phyloP scores from a whole-genome alignment of 2,329 filamentous ascomycete species.

The Colletotrichum sp. region DNA sequence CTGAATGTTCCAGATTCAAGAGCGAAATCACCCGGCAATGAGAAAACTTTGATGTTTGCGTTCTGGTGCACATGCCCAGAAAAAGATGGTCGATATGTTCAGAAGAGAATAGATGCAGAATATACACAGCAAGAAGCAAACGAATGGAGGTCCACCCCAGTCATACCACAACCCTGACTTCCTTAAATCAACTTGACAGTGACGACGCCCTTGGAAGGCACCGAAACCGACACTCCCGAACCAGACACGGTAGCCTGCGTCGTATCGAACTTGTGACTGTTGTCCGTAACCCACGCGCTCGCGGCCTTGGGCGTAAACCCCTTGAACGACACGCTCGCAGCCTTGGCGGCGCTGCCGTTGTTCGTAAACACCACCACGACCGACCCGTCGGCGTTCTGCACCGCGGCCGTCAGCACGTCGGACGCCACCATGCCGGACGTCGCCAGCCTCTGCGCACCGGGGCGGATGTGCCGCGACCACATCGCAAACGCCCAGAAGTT shows the following conservation, averaged over 20 bases:
- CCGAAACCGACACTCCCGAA: conserved; percentile 23
- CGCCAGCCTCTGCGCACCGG: conserved; percentile 36
- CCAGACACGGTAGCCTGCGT: conserved; percentile 20
- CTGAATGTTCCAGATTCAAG: neutral
- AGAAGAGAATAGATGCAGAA: neutral
- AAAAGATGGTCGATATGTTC: no score
- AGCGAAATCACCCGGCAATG: no score
- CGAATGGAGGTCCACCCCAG: neutral
- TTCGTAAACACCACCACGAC: conserved; percentile 40
- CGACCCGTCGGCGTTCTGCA: conserved; percentile 39
- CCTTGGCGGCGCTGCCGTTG: conserved; percentile 28
- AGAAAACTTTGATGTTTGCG: no score
- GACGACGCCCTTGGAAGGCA: conserved; percentile 26
- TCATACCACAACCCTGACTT: neutral
- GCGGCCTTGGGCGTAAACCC: conserved; percentile 29
- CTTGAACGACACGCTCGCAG: conserved; percentile 29
- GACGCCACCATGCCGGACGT: conserved; percentile 26
- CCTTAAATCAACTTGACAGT: conserved; percentile 24
- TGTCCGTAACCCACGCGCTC: conserved; percentile 40
- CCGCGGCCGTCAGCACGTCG: conserved; percentile 36
- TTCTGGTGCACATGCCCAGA: no score
- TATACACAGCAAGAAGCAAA: neutral
- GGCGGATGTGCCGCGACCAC: conserved; percentile 41
- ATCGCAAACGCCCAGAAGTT: conserved; percentile 46
- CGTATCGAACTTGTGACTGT: conserved; percentile 26